Percentiles rank a stretch among this genome's conserved stretches.
These are phyloP conservation scores for Typha latifolia DNA, from an alignment of 176 grass and related monocot genomes.

Conservation along the genomic window DNA sequence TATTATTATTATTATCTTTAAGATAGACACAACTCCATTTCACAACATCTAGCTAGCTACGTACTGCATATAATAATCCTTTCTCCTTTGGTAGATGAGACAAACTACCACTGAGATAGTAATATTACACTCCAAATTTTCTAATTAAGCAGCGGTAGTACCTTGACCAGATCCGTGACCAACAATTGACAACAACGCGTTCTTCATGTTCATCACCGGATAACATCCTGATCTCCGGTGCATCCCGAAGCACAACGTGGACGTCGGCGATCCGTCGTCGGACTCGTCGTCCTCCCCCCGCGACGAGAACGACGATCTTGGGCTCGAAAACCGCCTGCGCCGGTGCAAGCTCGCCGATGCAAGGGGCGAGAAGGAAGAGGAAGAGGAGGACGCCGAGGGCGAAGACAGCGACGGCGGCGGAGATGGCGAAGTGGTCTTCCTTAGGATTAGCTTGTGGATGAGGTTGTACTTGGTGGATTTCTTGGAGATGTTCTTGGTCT, in stretches of 20 bases:
- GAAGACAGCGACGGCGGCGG: slow-evolving; percentile 6
- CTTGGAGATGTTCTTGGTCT: background rate
- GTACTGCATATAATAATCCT: background rate
- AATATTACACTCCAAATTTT: background rate
- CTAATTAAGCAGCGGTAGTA: background rate
- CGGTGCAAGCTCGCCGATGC: slow-evolving; percentile 9
- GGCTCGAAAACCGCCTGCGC: background rate
- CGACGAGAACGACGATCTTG: slow-evolving; percentile 25
- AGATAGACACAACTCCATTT: background rate
- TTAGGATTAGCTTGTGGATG: slow-evolving; percentile 29
- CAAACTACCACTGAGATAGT: background rate
- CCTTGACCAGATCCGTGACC: slow-evolving; percentile 5
- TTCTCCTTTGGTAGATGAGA: slow-evolving; percentile 1
- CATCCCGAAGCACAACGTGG: slow-evolving; percentile 37
- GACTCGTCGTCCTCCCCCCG: slow-evolving; percentile 16
- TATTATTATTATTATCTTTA: slow-evolving; percentile 1
- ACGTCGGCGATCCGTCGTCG: slow-evolving; percentile 10
- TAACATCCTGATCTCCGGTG: slow-evolving; percentile 22
- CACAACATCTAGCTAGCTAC: background rate
- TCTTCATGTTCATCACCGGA: slow-evolving; percentile 33
- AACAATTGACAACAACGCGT: slow-evolving; percentile 22
- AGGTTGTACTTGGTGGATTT: slow-evolving; percentile 31
- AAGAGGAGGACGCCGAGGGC: slow-evolving; percentile 17
- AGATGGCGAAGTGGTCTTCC: background rate
- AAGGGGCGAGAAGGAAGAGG: slow-evolving; percentile 16